Conservation (phyloP, 2,329 filamentous ascomycete genomes). For the Keithomyces neogunnii region DNA sequence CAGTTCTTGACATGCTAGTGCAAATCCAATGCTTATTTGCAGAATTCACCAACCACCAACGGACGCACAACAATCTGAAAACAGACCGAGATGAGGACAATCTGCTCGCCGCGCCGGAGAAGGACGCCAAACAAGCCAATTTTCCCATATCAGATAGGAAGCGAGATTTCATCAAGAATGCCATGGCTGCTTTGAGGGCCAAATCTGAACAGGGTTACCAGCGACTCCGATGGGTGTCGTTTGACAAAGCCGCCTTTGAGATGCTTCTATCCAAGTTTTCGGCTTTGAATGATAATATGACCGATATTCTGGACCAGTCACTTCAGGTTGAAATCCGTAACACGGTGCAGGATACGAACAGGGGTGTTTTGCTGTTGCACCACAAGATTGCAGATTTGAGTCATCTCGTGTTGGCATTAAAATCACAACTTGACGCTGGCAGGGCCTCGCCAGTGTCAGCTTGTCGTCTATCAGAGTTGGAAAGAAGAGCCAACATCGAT, state of each 20-base stretch:
- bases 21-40: conserved; percentile 38
- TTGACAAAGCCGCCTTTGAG: conserved; percentile 39
- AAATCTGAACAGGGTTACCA: conserved; percentile 24
- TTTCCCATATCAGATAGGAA: conserved; percentile 34
- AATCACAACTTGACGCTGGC: conserved; percentile 30
- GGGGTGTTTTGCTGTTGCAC: conserved; percentile 37
- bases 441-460: conserved; percentile 7
- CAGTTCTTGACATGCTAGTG: conserved; percentile 38
- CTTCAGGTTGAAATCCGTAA: conserved; percentile 38
- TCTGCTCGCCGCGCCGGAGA: conserved; percentile 29
- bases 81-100: conserved; percentile 24
- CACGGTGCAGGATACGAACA: conserved; percentile 39
- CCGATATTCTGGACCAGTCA: conserved; percentile 35
- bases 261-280: conserved; percentile 33
- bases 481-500: conserved; percentile 30
- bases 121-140: conserved; percentile 34
- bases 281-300: conserved; percentile 38
- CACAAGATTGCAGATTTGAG: conserved; percentile 36
- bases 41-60: conserved; percentile 35
- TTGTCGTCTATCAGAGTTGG: conserved; percentile 22
- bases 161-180: conserved; percentile 34
- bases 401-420: conserved; percentile 36
- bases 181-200: conserved; percentile 29
- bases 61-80: conserved; percentile 27
- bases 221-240: conserved; percentile 35